Evolutionary conservation across 768 basidiomycete genomes (phyloP).

Genomic region (Tylopilus rubrobrunneus): DNA sequence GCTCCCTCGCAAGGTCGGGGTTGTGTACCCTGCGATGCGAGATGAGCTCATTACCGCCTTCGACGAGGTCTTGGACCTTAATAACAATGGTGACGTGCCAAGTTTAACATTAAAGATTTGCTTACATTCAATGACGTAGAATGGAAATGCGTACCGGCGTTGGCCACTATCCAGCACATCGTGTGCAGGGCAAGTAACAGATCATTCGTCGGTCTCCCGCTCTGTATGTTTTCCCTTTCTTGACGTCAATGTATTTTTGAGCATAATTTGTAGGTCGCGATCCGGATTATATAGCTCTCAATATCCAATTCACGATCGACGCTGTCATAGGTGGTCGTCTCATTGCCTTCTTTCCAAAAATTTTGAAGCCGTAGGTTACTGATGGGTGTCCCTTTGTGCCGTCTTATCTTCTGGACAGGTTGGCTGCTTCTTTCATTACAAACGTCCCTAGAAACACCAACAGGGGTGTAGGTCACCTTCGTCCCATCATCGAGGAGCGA

Average conservation of each 20-base stretch:
- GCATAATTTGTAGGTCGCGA: background rate
- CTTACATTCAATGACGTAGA: conserved; percentile 24
- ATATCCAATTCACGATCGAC: background rate
- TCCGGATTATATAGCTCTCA: background rate
- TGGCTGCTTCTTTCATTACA: conserved; percentile 5
- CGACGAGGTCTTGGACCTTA: conserved; percentile 32
- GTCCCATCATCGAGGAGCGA: conserved; percentile 32
- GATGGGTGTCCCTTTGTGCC: background rate
- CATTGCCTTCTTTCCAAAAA: conserved; percentile 11
- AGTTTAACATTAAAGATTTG: background rate
- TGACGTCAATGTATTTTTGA: background rate
- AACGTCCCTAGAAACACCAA: background rate
- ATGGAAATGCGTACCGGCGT: conserved; percentile 19
- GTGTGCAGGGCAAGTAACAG: conserved; percentile 42
- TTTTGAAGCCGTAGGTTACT: conserved; percentile 30
- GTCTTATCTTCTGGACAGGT: background rate
- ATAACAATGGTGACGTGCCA: conserved; percentile 5
- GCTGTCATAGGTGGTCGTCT: conserved; percentile 2
- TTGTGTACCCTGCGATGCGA: conserved; percentile 30
- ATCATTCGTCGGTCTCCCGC: conserved; percentile 44
- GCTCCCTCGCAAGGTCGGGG: no score
- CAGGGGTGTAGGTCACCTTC: conserved; percentile 10
- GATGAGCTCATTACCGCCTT: conserved; percentile 44
- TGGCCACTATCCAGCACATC: conserved; percentile 30
- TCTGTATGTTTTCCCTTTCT: conserved; percentile 33